These are phyloP conservation scores for Cytospora piceicola DNA, from an alignment of 2,329 filamentous ascomycete species.

Conservation along the genomic window DNA sequence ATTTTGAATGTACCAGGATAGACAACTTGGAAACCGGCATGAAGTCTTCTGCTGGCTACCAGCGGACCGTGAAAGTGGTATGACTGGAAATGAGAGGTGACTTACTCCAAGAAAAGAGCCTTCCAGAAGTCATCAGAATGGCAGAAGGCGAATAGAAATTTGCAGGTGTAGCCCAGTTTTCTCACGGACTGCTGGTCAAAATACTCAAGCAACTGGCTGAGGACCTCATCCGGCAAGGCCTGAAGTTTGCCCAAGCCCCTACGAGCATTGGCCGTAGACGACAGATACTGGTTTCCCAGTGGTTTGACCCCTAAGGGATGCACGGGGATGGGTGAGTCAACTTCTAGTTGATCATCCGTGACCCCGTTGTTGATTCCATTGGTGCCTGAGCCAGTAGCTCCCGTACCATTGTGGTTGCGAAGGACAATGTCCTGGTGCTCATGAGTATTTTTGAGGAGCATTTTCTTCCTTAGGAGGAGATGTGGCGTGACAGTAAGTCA, in stretches of 20 bases:
- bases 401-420: constrained; percentile 20
- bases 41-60: background rate
- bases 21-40: background rate
- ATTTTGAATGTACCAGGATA: background rate
- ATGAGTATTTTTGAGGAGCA: constrained; percentile 27
- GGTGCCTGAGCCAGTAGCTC: constrained; percentile 8
- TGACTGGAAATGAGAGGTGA: constrained; percentile 36
- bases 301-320: constrained; percentile 88
- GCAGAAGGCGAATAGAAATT: constrained; percentile 83
- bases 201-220: constrained; percentile 75
- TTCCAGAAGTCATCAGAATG: constrained; percentile 90
- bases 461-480: constrained; percentile 9
- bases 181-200: constrained; percentile 68
- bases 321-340: constrained; percentile 62
- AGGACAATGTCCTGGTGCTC: constrained; percentile 26
- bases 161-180: constrained; percentile 76
- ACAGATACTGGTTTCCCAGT: constrained; percentile 78
- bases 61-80: background rate
- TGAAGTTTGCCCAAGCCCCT: constrained; percentile 67
- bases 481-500: constrained; percentile 12
- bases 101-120: constrained; percentile 81
- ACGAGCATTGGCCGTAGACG: constrained; percentile 68
- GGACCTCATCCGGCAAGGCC: constrained; percentile 77
- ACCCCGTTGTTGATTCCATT: constrained; percentile 8
- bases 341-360: constrained; percentile 38